phyloP scores from a whole-genome alignment of 1,139 yeast genomes.

The Protomyces arabidopsidicola region DNA sequence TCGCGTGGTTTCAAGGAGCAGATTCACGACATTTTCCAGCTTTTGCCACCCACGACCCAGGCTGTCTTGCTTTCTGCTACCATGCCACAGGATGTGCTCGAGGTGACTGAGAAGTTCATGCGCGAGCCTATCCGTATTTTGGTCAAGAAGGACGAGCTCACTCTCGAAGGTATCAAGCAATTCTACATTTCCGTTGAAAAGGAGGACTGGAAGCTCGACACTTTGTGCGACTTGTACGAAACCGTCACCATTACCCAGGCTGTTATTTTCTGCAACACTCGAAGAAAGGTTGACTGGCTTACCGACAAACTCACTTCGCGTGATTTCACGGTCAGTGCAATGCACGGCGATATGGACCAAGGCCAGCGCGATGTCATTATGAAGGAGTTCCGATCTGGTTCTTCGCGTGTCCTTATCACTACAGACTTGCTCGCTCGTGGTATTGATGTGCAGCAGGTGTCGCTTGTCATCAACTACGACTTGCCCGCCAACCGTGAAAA shows the following conservation, averaged over 20 bases:
- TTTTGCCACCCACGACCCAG: constrained; percentile 90
- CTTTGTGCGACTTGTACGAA: constrained; percentile 94
- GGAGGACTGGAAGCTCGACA: constrained; percentile 91
- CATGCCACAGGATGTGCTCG: constrained; percentile 95
- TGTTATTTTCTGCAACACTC: constrained; percentile 98
- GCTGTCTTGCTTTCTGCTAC: constrained; percentile 96
- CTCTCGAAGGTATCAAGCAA: constrained; percentile 97
- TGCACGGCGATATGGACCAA: constrained; percentile 97
- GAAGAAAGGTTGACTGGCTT: constrained; percentile 92
- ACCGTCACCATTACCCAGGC: constrained; percentile 98
- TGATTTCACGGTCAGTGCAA: constrained; percentile 93
- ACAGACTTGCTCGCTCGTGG: constrained; percentile 99
- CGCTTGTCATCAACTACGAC: constrained; percentile 95
- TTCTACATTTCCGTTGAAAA: constrained; percentile 89
- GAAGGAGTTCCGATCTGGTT: constrained; percentile 98
- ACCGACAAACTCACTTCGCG: constrained; percentile 79
- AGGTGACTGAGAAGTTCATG: constrained; percentile 96
- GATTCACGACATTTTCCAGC: constrained; percentile 92
- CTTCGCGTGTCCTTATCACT: constrained; percentile 92
- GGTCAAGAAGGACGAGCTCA: constrained; percentile 97
- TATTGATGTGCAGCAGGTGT: constrained; percentile 98
- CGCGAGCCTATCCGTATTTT: constrained; percentile 94
- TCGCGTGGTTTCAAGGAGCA: constrained; percentile 96
- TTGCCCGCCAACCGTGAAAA: constrained; percentile 96
- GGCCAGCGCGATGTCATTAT: constrained; percentile 95